Evolutionary conservation across 163 green algal species (phyloP).

Genomic region (Chlamydomonas reinhardtii): DNA sequence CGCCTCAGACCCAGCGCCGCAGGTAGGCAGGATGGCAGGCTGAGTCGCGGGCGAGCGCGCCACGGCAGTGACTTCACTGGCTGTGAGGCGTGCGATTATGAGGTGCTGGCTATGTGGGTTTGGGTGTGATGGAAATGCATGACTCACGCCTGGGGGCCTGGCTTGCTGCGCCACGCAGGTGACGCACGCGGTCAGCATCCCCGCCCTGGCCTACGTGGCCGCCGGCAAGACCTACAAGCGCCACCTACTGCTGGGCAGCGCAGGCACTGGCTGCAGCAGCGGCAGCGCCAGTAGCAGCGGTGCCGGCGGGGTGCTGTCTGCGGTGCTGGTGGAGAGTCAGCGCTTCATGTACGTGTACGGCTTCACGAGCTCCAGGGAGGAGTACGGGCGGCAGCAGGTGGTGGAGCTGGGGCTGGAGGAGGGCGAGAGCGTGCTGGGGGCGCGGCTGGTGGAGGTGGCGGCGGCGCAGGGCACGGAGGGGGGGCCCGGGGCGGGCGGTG

Average conservation of each 20-base stretch:
- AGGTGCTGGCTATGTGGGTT: too few species aligned
- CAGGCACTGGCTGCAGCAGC: background rate
- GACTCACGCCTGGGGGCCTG: too few species aligned
- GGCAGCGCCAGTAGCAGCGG: background rate
- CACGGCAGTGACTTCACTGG: too few species aligned
- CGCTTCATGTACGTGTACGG: conserved; percentile 68
- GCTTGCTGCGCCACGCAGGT: background rate
- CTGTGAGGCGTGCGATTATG: too few species aligned
- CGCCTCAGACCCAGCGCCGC: conserved; percentile 15
- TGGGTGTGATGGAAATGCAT: too few species aligned
- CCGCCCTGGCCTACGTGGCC: conserved; percentile 65
- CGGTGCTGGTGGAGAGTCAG: conserved; percentile 63
- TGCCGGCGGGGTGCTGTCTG: background rate
- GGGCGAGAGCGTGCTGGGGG: conserved; percentile 57
- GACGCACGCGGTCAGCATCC: conserved; percentile 48
- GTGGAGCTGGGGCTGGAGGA: conserved; percentile 59
- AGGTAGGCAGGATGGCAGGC: background rate
- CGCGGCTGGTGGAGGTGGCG: conserved; percentile 48
- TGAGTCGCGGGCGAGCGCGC: too few species aligned
- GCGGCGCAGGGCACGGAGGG: background rate
- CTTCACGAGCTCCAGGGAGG: background rate
- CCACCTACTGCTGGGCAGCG: conserved; percentile 56
- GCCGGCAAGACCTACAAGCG: conserved; percentile 65
- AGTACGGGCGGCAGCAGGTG: conserved; percentile 63
- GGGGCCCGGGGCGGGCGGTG: background rate